These are phyloP conservation scores for Lachnellula willkommii DNA, from an alignment of 2,329 filamentous ascomycete species.

Conservation along the genomic window DNA sequence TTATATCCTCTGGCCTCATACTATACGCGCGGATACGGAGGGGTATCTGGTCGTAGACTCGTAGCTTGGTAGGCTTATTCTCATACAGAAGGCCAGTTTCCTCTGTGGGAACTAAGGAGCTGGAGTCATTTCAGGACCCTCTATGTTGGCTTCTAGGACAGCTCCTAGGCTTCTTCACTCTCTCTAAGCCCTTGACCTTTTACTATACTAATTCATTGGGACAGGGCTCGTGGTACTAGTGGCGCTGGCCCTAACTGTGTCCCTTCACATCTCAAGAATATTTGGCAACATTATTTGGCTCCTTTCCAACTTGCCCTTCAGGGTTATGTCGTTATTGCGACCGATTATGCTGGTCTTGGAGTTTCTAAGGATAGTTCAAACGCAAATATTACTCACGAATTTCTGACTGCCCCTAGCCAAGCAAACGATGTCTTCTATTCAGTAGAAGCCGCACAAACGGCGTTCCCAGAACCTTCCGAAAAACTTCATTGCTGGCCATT, in stretches of 20 bases:
- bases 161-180: no score
- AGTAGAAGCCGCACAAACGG: slow-evolving; percentile 36
- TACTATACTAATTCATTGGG: no score
- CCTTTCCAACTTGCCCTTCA: slow-evolving; percentile 38
- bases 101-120: no score
- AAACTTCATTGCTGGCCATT: slow-evolving; percentile 43
- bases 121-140: no score
- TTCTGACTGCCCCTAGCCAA: slow-evolving; percentile 33
- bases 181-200: no score
- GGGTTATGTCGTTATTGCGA: slow-evolving; percentile 41
- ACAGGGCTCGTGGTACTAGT: slow-evolving; percentile 37
- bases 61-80: not conserved
- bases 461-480: slow-evolving; percentile 35
- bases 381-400: slow-evolving; percentile 37
- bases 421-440: slow-evolving; percentile 42
- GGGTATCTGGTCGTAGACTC: slow-evolving; percentile 6
- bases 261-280: slow-evolving; percentile 37
- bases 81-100: no score
- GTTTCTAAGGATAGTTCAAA: slow-evolving; percentile 34
- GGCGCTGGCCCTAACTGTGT: slow-evolving; percentile 36
- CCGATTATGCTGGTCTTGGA: slow-evolving; percentile 43
- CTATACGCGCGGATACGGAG: not conserved
- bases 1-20: slow-evolving; percentile 3
- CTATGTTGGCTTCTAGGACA: no score
- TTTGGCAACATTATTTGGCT: slow-evolving; percentile 38